Conservation (phyloP, 768 basidiomycete genomes). For the Calocybe gangraenosa region DNA sequence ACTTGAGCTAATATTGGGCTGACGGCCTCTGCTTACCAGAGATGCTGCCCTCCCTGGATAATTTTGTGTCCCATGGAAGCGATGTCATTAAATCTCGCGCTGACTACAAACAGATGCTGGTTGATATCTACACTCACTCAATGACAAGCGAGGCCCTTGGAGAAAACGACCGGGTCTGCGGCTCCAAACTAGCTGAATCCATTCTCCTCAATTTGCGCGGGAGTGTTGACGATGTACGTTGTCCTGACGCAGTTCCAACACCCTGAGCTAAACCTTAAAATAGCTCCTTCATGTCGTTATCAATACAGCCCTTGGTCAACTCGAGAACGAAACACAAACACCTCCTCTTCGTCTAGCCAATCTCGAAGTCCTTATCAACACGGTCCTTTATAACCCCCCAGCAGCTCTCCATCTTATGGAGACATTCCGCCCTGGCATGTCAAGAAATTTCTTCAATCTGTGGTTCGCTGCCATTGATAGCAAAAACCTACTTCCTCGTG, state of each 20-base stretch:
- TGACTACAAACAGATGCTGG: conserved; percentile 74
- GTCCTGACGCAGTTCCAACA: not conserved
- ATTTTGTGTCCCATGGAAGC: conserved; percentile 81
- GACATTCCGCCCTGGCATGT: conserved; percentile 46
- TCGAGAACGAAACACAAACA: conserved; percentile 61
- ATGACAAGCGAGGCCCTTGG: conserved; percentile 71
- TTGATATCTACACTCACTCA: conserved; percentile 80
- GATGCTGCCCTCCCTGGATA: conserved; percentile 85
- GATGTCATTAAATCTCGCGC: conserved; percentile 68
- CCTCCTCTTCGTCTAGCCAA: conserved; percentile 67
- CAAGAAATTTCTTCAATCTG: conserved; percentile 74
- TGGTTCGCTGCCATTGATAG: conserved; percentile 78
- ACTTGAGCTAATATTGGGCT: not conserved
- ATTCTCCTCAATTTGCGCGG: conserved; percentile 78
- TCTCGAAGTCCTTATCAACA: conserved; percentile 79
- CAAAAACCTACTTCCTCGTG: conserved; percentile 62
- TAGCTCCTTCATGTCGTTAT: conserved; percentile 68
- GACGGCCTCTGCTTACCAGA: conserved; percentile 47
- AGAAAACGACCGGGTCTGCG: conserved; percentile 80
- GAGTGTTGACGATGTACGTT: conserved; percentile 68
- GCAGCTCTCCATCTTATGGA: conserved; percentile 78
- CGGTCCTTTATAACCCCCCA: conserved; percentile 78
- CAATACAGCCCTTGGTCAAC: conserved; percentile 50
- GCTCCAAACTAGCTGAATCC: conserved; percentile 81
- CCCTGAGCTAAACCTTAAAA: conserved; percentile 3